Conservation (phyloP, 768 basidiomycete genomes). For the Sistotremastrum niveocremeum region DNA sequence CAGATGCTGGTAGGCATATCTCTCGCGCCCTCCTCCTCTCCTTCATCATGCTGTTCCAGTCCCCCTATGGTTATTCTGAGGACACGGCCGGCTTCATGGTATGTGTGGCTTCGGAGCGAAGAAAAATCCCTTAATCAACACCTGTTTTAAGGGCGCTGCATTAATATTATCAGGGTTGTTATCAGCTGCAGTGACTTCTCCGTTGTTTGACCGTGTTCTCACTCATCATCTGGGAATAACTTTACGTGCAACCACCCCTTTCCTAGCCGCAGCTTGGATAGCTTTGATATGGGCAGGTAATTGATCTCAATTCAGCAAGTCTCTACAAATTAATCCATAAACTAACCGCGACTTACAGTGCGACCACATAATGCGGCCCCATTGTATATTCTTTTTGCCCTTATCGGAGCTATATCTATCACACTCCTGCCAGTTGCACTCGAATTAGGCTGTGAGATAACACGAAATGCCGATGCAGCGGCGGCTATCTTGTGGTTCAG, state of each 20-base stretch:
- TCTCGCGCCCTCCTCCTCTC: background rate
- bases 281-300: slow-evolving; percentile 71
- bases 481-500: slow-evolving; percentile 71
- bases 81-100: slow-evolving; percentile 50
- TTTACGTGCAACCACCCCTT: slow-evolving; percentile 44
- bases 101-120: background rate
- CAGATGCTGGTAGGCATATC: slow-evolving; percentile 46
- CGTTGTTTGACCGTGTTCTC: slow-evolving; percentile 72
- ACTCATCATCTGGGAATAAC: slow-evolving; percentile 55
- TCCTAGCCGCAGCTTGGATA: slow-evolving; percentile 52
- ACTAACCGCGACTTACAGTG: slow-evolving; percentile 26
- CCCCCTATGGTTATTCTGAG: slow-evolving; percentile 59
- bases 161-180: slow-evolving; percentile 60
- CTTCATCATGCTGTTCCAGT: slow-evolving; percentile 21
- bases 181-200: slow-evolving; percentile 52
- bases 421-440: slow-evolving; percentile 64
- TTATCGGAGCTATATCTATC: slow-evolving; percentile 54
- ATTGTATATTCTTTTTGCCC: slow-evolving; percentile 51
- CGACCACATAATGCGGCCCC: slow-evolving; percentile 44
- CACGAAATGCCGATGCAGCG: slow-evolving; percentile 66
- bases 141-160: slow-evolving; percentile 29
- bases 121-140: no score
- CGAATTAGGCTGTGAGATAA: slow-evolving; percentile 70
- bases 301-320: slow-evolving; percentile 7
- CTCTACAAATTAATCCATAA: background rate